A percentile compares a stretch with the other conserved stretches of the same genome.
Conservation (phyloP, 2,329 filamentous ascomycete species). For the Huntiella omanensis region DNA sequence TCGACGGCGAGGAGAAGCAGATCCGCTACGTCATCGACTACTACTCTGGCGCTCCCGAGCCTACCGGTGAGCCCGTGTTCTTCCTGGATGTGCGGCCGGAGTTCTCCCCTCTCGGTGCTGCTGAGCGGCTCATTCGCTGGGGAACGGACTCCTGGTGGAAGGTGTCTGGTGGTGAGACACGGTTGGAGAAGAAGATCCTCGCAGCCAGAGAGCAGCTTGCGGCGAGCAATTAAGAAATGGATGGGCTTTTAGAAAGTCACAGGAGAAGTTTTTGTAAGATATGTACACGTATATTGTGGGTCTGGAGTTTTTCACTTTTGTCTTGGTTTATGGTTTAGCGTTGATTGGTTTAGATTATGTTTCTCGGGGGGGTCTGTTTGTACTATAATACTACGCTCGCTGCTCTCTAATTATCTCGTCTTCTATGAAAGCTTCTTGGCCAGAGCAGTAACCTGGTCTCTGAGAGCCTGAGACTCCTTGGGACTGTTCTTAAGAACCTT, state of each 20-base stretch:
- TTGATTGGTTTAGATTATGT: neutral
- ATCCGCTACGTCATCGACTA: constrained; percentile 95
- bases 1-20: constrained; percentile 50
- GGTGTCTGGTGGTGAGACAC: constrained; percentile 45
- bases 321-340: neutral
- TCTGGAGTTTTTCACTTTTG: neutral
- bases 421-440: constrained; percentile 13
- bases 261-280: too few species aligned
- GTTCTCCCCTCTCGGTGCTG: constrained; percentile 58
- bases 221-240: neutral
- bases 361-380: too few species aligned
- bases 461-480: constrained; percentile 27
- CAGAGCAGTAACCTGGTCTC: constrained; percentile 32
- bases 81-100: constrained; percentile 88
- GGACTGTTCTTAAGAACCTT: constrained; percentile 39
- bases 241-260: too few species aligned
- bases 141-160: constrained; percentile 88
- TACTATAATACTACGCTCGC: too few species aligned
- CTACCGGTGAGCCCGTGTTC: constrained; percentile 82
- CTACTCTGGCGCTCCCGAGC: constrained; percentile 67
- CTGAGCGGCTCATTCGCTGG: constrained; percentile 74
- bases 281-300: too few species aligned
- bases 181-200: neutral
- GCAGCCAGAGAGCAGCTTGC: neutral
- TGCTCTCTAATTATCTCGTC: too few species aligned